These are phyloP conservation scores for Cordyceps farinosa DNA, from an alignment of 2,329 filamentous ascomycete genomes.

Conservation along the genomic window DNA sequence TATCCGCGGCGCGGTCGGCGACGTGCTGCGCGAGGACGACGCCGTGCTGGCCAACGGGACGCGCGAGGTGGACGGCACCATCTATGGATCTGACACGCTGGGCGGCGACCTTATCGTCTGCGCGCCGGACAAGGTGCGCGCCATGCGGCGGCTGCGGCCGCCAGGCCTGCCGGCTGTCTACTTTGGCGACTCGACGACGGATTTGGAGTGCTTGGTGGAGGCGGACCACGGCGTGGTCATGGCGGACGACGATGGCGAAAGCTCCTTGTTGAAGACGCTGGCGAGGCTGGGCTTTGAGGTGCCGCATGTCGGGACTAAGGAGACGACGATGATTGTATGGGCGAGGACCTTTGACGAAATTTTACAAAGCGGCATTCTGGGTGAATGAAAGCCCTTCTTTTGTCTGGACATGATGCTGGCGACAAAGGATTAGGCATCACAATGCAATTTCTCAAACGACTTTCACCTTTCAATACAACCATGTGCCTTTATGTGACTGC, in stretches of 20 bases:
- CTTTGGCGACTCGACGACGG: slow-evolving; percentile 56
- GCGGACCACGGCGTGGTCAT: slow-evolving; percentile 44
- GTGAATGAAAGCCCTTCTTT: slow-evolving; percentile 1
- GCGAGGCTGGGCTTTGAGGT: slow-evolving; percentile 36
- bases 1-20: slow-evolving; percentile 42
- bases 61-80: slow-evolving; percentile 31
- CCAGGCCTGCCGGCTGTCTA: slow-evolving; percentile 39
- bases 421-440: not conserved
- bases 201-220: slow-evolving; percentile 50
- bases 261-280: slow-evolving; percentile 36
- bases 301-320: slow-evolving; percentile 30
- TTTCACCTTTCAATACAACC: no score
- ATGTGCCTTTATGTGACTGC: no score
- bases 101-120: slow-evolving; percentile 30
- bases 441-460: no score
- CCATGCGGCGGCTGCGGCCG: slow-evolving; percentile 30
- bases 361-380: slow-evolving; percentile 29
- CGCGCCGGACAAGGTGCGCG: slow-evolving; percentile 45
- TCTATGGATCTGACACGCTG: slow-evolving; percentile 39
- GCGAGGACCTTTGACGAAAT: slow-evolving; percentile 32
- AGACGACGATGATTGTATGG: not conserved
- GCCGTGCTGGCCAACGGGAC: slow-evolving; percentile 45
- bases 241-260: slow-evolving; percentile 32
- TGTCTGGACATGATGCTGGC: not conserved
- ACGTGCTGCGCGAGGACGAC: slow-evolving; percentile 22